These are phyloP conservation scores for Podospora australis DNA, from an alignment of 495 filamentous ascomycete genomes.

Conservation along the genomic window DNA sequence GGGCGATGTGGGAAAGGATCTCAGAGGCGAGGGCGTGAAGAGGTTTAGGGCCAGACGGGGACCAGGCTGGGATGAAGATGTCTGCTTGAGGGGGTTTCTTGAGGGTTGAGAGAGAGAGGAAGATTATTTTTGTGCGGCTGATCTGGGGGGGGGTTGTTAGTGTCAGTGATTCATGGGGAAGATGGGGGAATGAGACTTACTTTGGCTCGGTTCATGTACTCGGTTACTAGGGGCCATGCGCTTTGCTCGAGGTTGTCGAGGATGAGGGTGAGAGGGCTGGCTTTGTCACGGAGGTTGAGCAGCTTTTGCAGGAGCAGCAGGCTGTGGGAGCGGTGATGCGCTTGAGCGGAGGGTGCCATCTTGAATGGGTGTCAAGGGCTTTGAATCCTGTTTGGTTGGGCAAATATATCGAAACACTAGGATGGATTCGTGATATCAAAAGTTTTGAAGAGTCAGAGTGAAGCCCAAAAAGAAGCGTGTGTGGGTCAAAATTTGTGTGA, in stretches of 20 bases:
- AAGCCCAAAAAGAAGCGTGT: neutral
- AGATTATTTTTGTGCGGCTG: slow-evolving; percentile 54
- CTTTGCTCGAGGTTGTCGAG: slow-evolving; percentile 83
- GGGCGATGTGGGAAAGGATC: slow-evolving; percentile 47
- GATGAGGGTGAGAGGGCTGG: slow-evolving; percentile 79
- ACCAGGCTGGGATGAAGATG: slow-evolving; percentile 58
- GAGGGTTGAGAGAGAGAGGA: slow-evolving; percentile 69
- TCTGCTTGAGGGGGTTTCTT: slow-evolving; percentile 49
- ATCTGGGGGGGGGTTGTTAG: slow-evolving; percentile 32
- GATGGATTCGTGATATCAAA: neutral
- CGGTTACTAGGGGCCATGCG: slow-evolving; percentile 59
- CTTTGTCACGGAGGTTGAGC: slow-evolving; percentile 66
- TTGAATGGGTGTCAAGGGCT: neutral
- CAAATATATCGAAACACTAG: neutral
- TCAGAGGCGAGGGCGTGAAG: slow-evolving; percentile 47
- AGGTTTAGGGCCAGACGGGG: slow-evolving; percentile 51
- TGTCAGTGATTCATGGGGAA: slow-evolving; percentile 3
- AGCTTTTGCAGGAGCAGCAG: slow-evolving; percentile 80
- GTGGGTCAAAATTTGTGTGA: neutral
- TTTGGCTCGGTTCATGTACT: slow-evolving; percentile 71
- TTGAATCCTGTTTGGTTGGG: neutral
- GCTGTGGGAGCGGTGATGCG: slow-evolving; percentile 77
- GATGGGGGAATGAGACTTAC: slow-evolving; percentile 29
- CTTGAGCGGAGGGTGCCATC: slow-evolving; percentile 48
- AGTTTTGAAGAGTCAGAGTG: neutral